A percentile compares a stretch with the other conserved stretches of the same genome.
Evolutionary conservation across 2,329 filamentous ascomycete species (phyloP).

Genomic region (Gaeumannomyces sp.): DNA sequence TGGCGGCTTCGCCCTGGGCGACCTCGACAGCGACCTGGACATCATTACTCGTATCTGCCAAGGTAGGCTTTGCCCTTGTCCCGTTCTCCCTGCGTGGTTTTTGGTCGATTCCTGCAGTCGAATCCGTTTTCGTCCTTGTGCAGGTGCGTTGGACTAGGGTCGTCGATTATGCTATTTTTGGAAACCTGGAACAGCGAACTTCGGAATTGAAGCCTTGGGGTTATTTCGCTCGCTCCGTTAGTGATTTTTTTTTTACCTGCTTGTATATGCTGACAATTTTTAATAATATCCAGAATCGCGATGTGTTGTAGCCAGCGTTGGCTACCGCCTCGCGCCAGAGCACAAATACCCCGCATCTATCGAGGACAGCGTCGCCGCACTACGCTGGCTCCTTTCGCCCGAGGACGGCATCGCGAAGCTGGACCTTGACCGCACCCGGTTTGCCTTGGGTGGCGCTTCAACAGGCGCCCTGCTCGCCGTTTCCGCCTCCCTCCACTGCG

Average conservation of each 20-base stretch:
- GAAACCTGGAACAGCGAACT: too few relatives aligned
- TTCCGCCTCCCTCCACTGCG: conserved; percentile 25
- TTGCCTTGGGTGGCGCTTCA: conserved; percentile 21
- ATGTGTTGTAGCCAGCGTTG: conserved; percentile 41
- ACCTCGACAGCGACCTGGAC: conserved; percentile 27
- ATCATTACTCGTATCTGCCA: conserved; percentile 27
- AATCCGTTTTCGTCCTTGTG: neutral
- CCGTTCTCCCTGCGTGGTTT: neutral
- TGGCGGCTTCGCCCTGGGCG: conserved; percentile 33
- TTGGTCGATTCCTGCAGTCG: neutral
- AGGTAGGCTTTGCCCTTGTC: conserved; percentile 7
- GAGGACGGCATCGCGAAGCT: conserved; percentile 20
- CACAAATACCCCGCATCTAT: conserved; percentile 37
- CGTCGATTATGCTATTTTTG: too few relatives aligned
- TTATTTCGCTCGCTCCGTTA: too few relatives aligned
- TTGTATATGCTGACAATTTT: too few relatives aligned
- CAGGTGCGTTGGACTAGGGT: neutral
- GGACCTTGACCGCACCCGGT: conserved; percentile 20
- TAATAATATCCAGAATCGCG: neutral
- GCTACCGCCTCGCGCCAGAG: conserved; percentile 45
- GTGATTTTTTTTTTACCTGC: too few relatives aligned
- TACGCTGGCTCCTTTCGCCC: conserved; percentile 27
- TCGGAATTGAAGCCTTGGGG: too few relatives aligned
- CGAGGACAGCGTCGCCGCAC: conserved; percentile 29
- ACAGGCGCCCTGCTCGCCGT: conserved; percentile 23